Conservation (phyloP, 805 yeast genomes). For the Isabelozyma heimii region DNA sequence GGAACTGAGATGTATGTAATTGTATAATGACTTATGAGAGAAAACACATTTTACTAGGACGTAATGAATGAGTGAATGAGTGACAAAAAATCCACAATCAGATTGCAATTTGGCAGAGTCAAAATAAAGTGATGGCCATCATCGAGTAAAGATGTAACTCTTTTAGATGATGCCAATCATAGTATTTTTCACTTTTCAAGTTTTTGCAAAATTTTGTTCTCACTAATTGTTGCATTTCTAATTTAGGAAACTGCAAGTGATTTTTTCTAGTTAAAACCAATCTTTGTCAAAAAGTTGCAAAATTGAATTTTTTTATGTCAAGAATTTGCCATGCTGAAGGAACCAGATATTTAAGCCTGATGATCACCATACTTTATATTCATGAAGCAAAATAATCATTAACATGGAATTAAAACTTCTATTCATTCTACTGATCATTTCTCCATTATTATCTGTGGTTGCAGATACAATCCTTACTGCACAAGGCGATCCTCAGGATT, state of each 20-base stretch:
- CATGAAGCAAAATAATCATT: background rate
- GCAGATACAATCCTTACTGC: background rate
- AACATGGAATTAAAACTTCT: background rate
- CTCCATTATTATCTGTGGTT: background rate
- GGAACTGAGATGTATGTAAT: constrained; percentile 35
- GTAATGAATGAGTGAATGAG: too few relatives aligned
- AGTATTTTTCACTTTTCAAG: background rate
- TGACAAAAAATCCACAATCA: too few relatives aligned
- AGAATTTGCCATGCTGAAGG: background rate
- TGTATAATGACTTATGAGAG: background rate
- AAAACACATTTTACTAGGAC: background rate
- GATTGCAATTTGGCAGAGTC: too few relatives aligned
- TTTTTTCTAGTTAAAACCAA: background rate
- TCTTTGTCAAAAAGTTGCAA: background rate
- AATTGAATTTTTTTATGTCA: background rate
- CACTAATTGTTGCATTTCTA: background rate
- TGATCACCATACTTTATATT: background rate
- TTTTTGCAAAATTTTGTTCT: too few relatives aligned
- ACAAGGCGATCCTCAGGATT: constrained; percentile 12
- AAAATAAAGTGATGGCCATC: too few relatives aligned
- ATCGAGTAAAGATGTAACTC: too few relatives aligned
- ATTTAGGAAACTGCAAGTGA: background rate
- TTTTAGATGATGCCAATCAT: too few relatives aligned
- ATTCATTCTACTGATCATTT: too few relatives aligned
- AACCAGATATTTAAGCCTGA: background rate